These are phyloP conservation scores for Saraca asoca DNA, from an alignment of 331 rosid genomes.

Conservation along the genomic window DNA sequence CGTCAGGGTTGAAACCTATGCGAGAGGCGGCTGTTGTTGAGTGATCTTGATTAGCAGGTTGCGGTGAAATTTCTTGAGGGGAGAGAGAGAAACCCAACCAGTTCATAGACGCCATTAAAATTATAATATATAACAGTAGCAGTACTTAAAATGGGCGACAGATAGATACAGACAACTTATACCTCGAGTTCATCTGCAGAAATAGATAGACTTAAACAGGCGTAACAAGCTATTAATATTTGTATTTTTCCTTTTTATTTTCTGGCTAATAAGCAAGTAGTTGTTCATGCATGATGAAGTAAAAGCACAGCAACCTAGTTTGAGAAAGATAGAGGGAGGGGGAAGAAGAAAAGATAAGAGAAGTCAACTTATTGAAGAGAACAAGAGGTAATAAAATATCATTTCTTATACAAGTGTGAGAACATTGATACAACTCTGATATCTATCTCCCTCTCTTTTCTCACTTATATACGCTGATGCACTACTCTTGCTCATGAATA, in stretches of 20 bases:
- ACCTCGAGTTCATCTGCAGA: too few species aligned
- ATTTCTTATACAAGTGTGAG: slow-evolving; percentile 34
- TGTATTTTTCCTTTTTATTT: too few species aligned
- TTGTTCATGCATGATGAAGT: slow-evolving; percentile 48
- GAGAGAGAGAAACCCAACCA: slow-evolving; percentile 93
- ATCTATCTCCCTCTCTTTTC: slow-evolving; percentile 36
- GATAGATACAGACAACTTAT: too few species aligned
- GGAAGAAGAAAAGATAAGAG: slow-evolving; percentile 42
- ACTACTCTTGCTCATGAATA: too few species aligned
- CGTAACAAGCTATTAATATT: too few species aligned
- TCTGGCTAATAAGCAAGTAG: slow-evolving; percentile 3
- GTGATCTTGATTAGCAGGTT: slow-evolving; percentile 45
- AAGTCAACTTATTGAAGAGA: slow-evolving; percentile 43
- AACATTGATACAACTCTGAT: slow-evolving; percentile 42
- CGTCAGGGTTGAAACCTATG: slow-evolving; percentile 57
- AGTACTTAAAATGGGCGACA: too few species aligned
- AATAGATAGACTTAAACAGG: too few species aligned
- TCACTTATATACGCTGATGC: neutral
- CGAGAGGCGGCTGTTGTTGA: slow-evolving; percentile 44
- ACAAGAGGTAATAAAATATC: slow-evolving; percentile 40
- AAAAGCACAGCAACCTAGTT: slow-evolving; percentile 9
- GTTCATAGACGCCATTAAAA: slow-evolving; percentile 87
- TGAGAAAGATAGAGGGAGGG: too few species aligned
- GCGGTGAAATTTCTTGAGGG: slow-evolving; percentile 53
- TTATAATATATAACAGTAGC: too few species aligned